Evolutionary conservation across 306 rosid genomes (phyloP), one percentile per base, ranked within the genome.

Genomic region (Amphicarpaea edgeworthii): DNA sequence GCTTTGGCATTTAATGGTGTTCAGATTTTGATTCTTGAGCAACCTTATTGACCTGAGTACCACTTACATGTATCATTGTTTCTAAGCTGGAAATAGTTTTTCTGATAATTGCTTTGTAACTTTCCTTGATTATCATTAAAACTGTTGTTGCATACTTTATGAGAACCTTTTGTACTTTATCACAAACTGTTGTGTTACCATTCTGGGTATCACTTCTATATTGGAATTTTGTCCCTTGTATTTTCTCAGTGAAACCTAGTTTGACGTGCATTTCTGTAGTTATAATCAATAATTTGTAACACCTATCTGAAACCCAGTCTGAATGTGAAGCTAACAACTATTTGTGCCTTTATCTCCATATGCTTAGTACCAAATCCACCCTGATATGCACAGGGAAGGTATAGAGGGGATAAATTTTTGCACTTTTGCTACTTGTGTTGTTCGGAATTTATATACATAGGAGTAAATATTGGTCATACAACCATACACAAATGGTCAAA

Each of bases 251-350:
- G 54, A 50, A 43, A 30, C 8, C 3, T 3, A 42, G 15, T 40
- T 72, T 72, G 55, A 40, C 57, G 26, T 72, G 57, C 68, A 23
- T 21, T 53, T 1, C 38, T 32, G 37, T 55, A 72, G 40, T 51
- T 51, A 17, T 19, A 42, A 42, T 41, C 34, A 19, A 40, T 19
- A 42, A 42, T 17, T 5, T 41, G 71, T 23, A 23, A 0, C 6
- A 23, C 21, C 38, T 42, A 43, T 23, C 37, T 66, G 17, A 42
- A 41, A 20, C 34, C 8, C 30, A 11, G 17, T 65, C 19, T 65
- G 11, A 6, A 5, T 38, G 7, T 61, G 16, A 9, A 30, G 49
- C 69, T 19, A 53, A 53, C 28, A 8, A 53, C 14, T 53, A 19
- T 23, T 24, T 24, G 62, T 55, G 62, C 37, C 62, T 55, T 21